A percentile compares a stretch with the other conserved stretches of the same genome.
Evolutionary conservation across 2,329 filamentous ascomycete species (phyloP).

Genomic region (Clonostachys byssicola): DNA sequence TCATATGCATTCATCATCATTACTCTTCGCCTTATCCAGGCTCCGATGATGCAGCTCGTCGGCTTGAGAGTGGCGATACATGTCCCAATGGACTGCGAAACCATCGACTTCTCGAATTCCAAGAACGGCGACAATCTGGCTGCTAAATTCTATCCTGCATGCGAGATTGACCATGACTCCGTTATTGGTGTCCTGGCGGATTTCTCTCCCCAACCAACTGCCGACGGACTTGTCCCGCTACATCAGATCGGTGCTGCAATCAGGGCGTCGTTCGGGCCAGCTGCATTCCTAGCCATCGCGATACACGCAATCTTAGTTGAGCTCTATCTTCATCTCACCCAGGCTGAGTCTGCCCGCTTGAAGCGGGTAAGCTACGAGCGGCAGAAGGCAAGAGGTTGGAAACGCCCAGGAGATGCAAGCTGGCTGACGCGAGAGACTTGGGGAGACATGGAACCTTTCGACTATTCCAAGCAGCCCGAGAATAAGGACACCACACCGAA

Average conservation of each 20-base stretch:
- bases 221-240: neutral
- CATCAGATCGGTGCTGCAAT: neutral
- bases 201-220: neutral
- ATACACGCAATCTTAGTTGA: neutral
- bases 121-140: neutral
- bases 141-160: neutral
- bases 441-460: neutral
- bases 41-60: slow-evolving; percentile 16
- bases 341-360: neutral
- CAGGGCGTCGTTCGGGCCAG: slow-evolving; percentile 22
- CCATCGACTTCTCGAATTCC: neutral
- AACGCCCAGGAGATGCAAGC: neutral
- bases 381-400: neutral
- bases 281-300: neutral
- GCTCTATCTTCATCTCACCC: neutral
- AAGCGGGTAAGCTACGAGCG: neutral
- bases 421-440: neutral
- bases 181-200: neutral
- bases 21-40: neutral
- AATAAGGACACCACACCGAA: no score
- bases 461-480: no score
- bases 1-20: slow-evolving; percentile 20
- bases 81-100: neutral
- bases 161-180: neutral
- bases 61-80: neutral